Evolutionary conservation across 441 rosid genomes (phyloP).

Genomic region (Breynia disticha): DNA sequence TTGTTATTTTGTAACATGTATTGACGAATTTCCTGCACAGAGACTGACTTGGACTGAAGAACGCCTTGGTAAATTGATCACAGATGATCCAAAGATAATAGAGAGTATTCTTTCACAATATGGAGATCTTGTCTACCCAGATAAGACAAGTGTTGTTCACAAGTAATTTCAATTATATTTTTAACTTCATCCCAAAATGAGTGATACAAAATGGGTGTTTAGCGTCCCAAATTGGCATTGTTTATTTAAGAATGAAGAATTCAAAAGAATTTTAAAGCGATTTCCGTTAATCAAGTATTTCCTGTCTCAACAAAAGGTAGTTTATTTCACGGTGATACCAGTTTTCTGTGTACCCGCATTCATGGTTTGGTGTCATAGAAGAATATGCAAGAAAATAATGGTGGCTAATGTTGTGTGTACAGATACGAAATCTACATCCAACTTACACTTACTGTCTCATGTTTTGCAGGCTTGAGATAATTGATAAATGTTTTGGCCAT

Average conservation of each 20-base stretch:
- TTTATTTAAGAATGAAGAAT: too few species aligned
- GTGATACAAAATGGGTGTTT: too few species aligned
- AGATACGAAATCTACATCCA: not conserved
- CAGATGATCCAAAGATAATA: slow-evolving; percentile 66
- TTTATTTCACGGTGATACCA: too few species aligned
- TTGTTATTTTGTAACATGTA: slow-evolving; percentile 7
- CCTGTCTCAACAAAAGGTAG: too few species aligned
- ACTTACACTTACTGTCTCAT: slow-evolving; percentile 4
- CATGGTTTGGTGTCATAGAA: not conserved
- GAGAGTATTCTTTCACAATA: slow-evolving; percentile 74
- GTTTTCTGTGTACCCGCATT: too few species aligned
- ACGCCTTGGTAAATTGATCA: slow-evolving; percentile 65
- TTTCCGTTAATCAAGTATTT: too few species aligned
- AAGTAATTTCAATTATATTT: slow-evolving; percentile 30
- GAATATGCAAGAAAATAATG: not conserved
- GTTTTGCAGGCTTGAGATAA: slow-evolving; percentile 53
- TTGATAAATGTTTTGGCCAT: slow-evolving; percentile 74
- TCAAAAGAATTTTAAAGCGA: too few species aligned
- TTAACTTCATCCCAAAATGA: too few species aligned
- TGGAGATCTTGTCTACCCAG: slow-evolving; percentile 82
- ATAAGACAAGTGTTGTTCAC: slow-evolving; percentile 43
- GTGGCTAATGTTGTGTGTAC: not conserved
- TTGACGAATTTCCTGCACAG: slow-evolving; percentile 28
- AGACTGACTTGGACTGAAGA: slow-evolving; percentile 69
- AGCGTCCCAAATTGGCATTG: too few species aligned